Evolutionary conservation across 495 filamentous ascomycete species (phyloP), one percentile per base, ranked within the genome.

Genomic region (Aspergillus campestris): DNA sequence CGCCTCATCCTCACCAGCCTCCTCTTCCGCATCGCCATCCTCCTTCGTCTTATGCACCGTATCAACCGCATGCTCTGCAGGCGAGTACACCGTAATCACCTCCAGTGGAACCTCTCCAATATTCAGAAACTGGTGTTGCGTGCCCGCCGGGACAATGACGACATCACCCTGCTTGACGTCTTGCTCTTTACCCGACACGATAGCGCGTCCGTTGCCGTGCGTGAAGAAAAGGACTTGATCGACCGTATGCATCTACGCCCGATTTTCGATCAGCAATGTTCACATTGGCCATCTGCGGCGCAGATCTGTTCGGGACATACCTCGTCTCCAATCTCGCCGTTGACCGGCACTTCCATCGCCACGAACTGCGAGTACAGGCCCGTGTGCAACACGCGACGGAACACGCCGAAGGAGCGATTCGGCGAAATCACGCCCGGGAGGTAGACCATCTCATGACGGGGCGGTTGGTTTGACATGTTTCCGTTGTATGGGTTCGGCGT

Each of bases 51-150:
- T 57, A 58, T 82, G 80, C 35, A 81, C 75, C 10, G 75, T 76
- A 29, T 60, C 67, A 1, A 73, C 57, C 38, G 71, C 65, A 53
- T 82, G 80, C 56, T 83, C 78, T 0, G 80, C 78, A 0, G 78
- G 77, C 1, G 71, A 72, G 52, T 83, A 84, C n/a, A 82, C 70
- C 0, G 77, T 82, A 12, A 81, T 73, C 14, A 82, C 58, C 44
- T 80, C 75, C 52, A 81, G 52, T 9, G 74, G 69, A 15, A 60
- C 62, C 6, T 65, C 57, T 2, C 74, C 77, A 13, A 64, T 77
- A 49, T 81, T 83, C n/a, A 82, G 59, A 51, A 84, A 83, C 52
- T 83, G 78, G 53, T 84, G 80, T 60, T 81, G 75, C 8, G 80
- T 82, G 0, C 80, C 79, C 0, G 79, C 80, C 0, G 80, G 80